A percentile compares a stretch with the other conserved stretches of the same genome.
Evolutionary conservation across 176 grass and related monocot species (phyloP).

Genomic region (Leersia perrieri): DNA sequence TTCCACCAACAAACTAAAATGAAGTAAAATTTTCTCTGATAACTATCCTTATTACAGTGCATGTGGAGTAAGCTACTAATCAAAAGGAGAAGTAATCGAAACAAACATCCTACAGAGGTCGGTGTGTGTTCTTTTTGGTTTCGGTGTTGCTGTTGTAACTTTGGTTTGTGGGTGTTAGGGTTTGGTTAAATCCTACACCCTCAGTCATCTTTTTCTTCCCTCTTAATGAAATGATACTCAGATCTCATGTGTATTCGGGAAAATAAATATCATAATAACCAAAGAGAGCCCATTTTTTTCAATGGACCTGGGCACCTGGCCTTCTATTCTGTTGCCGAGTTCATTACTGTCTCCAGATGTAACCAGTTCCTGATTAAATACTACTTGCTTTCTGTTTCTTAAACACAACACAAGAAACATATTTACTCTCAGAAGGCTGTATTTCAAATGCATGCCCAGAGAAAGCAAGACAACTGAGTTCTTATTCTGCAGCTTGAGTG

Average conservation of each 20-base stretch:
- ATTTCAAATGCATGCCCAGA: not conserved
- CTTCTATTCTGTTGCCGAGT: conserved; percentile 4
- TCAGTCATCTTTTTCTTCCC: too few species aligned
- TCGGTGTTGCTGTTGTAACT: too few species aligned
- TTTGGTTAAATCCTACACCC: too few species aligned
- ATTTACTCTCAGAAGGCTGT: conserved; percentile 1
- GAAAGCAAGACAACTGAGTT: not conserved
- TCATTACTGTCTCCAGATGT: not conserved
- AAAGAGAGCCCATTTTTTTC: conserved; percentile 12
- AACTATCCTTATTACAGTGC: conserved; percentile 9
- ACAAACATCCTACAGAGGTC: too few species aligned
- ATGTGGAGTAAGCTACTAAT: not conserved
- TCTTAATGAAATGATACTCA: too few species aligned
- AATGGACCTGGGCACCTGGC: conserved; percentile 7
- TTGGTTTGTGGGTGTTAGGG: too few species aligned
- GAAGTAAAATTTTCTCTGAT: conserved; percentile 5
- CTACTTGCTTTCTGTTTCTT: not conserved
- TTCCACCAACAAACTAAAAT: conserved; percentile 11
- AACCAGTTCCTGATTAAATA: not conserved
- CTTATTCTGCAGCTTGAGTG: conserved; percentile 15
- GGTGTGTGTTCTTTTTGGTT: too few species aligned
- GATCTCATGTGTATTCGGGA: too few species aligned
- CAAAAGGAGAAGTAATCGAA: conserved; percentile 13
- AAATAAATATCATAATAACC: not conserved
- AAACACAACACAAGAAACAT: conserved; percentile 20